These are phyloP conservation scores for Hansenula lynferdii DNA, from an alignment of 1,139 yeast species.

Conservation along the genomic window DNA sequence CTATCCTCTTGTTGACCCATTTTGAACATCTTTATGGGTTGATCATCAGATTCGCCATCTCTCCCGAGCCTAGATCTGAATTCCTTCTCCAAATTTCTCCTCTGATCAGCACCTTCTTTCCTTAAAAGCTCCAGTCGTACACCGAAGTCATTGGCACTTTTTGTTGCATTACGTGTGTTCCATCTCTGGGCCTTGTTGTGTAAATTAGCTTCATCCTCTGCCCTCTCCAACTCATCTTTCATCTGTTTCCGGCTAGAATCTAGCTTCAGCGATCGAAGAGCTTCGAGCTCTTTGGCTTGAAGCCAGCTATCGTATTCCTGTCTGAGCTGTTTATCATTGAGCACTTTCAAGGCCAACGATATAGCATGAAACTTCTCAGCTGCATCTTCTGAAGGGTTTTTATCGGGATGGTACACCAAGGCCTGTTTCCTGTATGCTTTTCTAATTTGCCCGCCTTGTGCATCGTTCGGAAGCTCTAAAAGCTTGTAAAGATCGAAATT, in stretches of 20 bases:
- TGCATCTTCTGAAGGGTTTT: slow-evolving; percentile 80
- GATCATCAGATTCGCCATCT: slow-evolving; percentile 4
- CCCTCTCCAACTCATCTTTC: slow-evolving; percentile 19
- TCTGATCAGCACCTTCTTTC: slow-evolving; percentile 17
- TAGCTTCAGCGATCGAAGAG: slow-evolving; percentile 8
- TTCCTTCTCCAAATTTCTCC: slow-evolving; percentile 12
- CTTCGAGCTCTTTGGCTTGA: slow-evolving; percentile 5
- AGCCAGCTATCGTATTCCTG: slow-evolving; percentile 72
- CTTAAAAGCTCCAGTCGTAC: slow-evolving; percentile 17
- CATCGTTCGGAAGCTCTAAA: slow-evolving; percentile 58
- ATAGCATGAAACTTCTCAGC: slow-evolving; percentile 74
- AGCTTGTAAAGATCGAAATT: slow-evolving; percentile 51
- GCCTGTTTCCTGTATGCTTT: slow-evolving; percentile 88
- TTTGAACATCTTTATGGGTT: not conserved
- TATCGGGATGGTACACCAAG: slow-evolving; percentile 83
- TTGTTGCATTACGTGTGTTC: slow-evolving; percentile 8
- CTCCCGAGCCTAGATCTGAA: not conserved
- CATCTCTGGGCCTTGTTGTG: slow-evolving; percentile 8
- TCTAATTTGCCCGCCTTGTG: slow-evolving; percentile 67
- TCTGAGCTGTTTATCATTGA: slow-evolving; percentile 81
- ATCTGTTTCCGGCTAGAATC: slow-evolving; percentile 13
- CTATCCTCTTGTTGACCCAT: slow-evolving; percentile 3
- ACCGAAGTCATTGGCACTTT: slow-evolving; percentile 9
- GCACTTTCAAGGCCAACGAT: slow-evolving; percentile 83
- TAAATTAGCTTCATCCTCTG: slow-evolving; percentile 14